Base-by-base conservation (phyloP, 1,139 yeast genomes). In the Oligophagozyma castellii region DNA sequence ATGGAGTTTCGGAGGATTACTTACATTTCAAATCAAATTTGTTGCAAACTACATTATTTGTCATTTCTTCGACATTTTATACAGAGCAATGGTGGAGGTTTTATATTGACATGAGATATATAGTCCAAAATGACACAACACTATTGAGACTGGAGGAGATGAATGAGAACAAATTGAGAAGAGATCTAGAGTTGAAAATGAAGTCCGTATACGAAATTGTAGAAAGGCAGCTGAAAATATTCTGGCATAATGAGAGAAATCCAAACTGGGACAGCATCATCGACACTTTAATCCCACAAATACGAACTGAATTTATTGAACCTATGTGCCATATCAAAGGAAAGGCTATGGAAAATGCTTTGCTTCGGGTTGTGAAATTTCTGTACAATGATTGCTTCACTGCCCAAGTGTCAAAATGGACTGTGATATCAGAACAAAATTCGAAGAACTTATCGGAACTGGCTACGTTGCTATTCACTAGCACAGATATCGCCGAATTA, bases 401-500 rank as follows among this genome's bases (percentile, higher is more conserved):
- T 5, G 33, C 36, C 12, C 26, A 35, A 7, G 41, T 51, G 2
- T 29, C 47, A 6, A 23, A 36, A n/a, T 51, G 55, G 55, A 37
- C 40, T 14, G 40, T 50, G n/a, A 50, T 51, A 4, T 49, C 55
- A 3, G 55, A 48, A 29, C 43, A 35, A 14, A 46, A 43, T 26
- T 49, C 55, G 3, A 51, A 46, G 26, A 44, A 51, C 29, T 24
- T 51, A 16, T 40, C 53, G 5, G 42, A 44, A 27, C 29, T 50
- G 7, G 36, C 50, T 6, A 27, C 38, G 2, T 32, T 50, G 18
- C 22, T 51, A 2, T 34, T 33, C n/a, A 28, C 33, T 3, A 40
- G 40, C 8, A 39, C 48, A 1, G 39, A 42, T n/a, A 24, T 41
- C 5, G 28, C 33, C 8, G 19, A 18, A 2, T 26, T 45, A 5